phyloP scores from a whole-genome alignment of 139 green algal genomes.

The Micractinium sp. region DNA sequence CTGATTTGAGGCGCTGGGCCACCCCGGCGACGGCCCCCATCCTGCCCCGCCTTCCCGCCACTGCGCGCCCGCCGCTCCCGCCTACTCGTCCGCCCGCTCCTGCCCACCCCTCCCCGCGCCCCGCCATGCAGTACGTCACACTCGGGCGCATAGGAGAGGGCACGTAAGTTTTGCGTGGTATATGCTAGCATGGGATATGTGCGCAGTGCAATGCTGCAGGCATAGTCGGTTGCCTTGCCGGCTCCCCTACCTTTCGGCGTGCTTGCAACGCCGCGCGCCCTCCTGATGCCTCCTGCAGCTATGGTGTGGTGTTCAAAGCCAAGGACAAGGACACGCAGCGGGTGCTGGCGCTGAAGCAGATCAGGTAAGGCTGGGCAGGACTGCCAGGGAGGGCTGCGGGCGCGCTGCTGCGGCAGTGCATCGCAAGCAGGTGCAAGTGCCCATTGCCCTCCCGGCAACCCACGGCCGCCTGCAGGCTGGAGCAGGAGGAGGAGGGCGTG shows the following conservation, averaged over 20 bases:
- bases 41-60: not conserved
- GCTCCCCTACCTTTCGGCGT: not conserved
- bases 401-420: not conserved
- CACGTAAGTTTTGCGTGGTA: not conserved
- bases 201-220: too few relatives aligned
- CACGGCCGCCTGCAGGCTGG: constrained; percentile 28
- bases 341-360: constrained; percentile 96
- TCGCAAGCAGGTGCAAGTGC: not conserved
- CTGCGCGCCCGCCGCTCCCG: not conserved
- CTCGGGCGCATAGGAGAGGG: constrained; percentile 26
- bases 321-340: constrained; percentile 66
- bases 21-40: too few relatives aligned
- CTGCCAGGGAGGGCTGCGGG: not conserved
- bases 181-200: not conserved
- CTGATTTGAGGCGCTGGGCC: not conserved
- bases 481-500: constrained; percentile 88
- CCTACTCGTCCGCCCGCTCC: not conserved
- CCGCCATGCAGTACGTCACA: constrained; percentile 8
- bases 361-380: constrained; percentile 45
- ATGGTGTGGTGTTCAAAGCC: constrained; percentile 97
- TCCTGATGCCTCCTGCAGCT: constrained; percentile 43
- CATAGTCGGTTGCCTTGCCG: not conserved
- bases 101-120: not conserved
- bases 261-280: not conserved
- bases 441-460: not conserved